Evolutionary conservation across 352 stramenopile genomes (phyloP).

Genomic region (Globisporangium radiosum): DNA sequence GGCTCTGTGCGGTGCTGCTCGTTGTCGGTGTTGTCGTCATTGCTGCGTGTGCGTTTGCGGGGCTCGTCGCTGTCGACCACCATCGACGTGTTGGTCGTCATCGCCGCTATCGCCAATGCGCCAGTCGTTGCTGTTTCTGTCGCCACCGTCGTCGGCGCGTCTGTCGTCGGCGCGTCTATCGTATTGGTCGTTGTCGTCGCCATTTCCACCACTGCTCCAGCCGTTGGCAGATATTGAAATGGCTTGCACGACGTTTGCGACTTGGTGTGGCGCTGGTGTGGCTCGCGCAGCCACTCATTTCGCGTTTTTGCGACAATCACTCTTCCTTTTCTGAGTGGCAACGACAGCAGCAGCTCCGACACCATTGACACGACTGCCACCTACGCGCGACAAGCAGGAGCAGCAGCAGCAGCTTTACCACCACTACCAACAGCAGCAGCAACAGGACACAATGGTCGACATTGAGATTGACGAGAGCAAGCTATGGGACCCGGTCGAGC

Average conservation of each 20-base stretch:
- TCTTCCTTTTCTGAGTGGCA: too few relatives aligned
- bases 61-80: slow-evolving; percentile 1
- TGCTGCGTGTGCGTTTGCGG: slow-evolving; percentile 26
- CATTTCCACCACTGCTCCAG: background rate
- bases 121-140: background rate
- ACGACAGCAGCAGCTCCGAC: too few relatives aligned
- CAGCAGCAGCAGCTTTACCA: background rate
- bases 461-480: slow-evolving; percentile 86
- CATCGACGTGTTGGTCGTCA: too few relatives aligned
- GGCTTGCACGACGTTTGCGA: slow-evolving; percentile 9
- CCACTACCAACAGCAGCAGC: background rate
- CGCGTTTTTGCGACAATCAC: background rate
- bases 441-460: slow-evolving; percentile 52
- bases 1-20: slow-evolving; percentile 12
- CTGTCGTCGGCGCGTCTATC: background rate
- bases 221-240: background rate
- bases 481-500: slow-evolving; percentile 66
- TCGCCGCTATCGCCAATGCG: too few relatives aligned
- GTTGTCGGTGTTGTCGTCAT: background rate
- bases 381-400: background rate
- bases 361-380: background rate
- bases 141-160: too few relatives aligned
- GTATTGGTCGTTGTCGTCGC: background rate
- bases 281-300: slow-evolving; percentile 17
- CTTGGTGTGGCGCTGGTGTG: slow-evolving; percentile 4